phyloP scores from a whole-genome alignment of 1,139 yeast species.

The Taiozyma sp. region DNA sequence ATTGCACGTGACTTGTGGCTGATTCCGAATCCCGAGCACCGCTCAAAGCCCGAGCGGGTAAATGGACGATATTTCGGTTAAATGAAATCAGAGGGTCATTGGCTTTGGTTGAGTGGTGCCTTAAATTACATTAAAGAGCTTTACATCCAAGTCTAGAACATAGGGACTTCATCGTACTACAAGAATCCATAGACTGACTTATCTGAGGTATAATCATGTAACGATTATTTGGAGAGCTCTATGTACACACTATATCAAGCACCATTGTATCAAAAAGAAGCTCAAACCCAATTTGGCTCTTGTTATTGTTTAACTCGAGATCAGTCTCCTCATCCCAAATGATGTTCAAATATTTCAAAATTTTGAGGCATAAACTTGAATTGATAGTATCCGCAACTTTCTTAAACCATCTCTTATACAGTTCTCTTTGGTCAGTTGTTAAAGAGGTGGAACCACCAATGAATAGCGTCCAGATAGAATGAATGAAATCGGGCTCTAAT shows the following conservation, averaged over 20 bases:
- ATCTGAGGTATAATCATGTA: too few relatives aligned
- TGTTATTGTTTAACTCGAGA: not conserved
- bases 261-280: conserved; percentile 21
- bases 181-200: too few relatives aligned
- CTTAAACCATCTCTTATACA: conserved; percentile 8
- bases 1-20: not conserved
- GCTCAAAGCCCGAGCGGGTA: not conserved
- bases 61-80: not conserved
- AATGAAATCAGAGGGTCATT: not conserved
- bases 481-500: conserved; percentile 8
- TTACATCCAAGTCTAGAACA: not conserved
- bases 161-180: not conserved
- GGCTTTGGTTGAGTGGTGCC: too few relatives aligned
- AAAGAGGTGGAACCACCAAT: conserved; percentile 18
- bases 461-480: conserved; percentile 21
- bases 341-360: conserved; percentile 19
- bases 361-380: conserved; percentile 19
- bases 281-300: conserved; percentile 14
- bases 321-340: conserved; percentile 20
- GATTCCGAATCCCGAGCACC: not conserved
- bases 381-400: conserved; percentile 10
- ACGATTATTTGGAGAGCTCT: not conserved
- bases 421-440: conserved; percentile 7
- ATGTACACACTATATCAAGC: conserved; percentile 17
- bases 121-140: too few relatives aligned